Evolutionary conservation across 1,284 basidiomycete genomes (phyloP), one percentile per base, ranked within the genome.

Genomic region (Cryptococcus amylolentus): DNA sequence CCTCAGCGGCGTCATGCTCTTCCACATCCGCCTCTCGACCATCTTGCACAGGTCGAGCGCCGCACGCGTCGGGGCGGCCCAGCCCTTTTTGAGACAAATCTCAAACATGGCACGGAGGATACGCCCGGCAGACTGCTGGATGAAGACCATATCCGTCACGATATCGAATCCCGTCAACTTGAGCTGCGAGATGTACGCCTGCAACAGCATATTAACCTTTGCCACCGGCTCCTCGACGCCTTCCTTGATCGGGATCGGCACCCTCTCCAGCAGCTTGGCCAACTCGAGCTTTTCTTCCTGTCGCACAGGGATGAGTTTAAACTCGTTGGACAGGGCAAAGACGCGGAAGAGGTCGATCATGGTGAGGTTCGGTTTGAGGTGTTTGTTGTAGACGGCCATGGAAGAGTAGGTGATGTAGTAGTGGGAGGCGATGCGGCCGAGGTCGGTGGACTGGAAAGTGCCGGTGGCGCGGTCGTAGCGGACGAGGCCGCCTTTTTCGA

Each of bases 161-260:
- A 98, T 86, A 7, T 94, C 94, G 71, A 98, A 98, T 79, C 91
- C 93, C 59, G 95, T 90, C 2, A 98, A 83, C 77, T 92, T 96
- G 54, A 98, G 85, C 67, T 93, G 88, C 0, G 92, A 97, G 64
- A 98, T 93, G 77, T 90, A 98, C 0, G 95, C 87, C 71, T 99
- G 96, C 0, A 98, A 80, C 0, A 98, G 82, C 2, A 98, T 93
- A 67, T 98, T 98, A 78, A 98, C 91, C 80, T 99, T 99, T 31
- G 96, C 90, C 0, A 91, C 88, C 0, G 93, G 91, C 71, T 98
- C 95, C 64, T 98, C 95, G 5, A 96, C 90, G 49, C 87, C 84
- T 77, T 99, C 96, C 79, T 98, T 98, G 69, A 98, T 89, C 0
- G 96, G 95, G 48, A 98, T 94, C 1, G 95, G 96, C 0, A 98